Percentiles rank a stretch among this genome's conserved stretches.
Conservation (phyloP, 345 rosid genomes). For the Heritiera littoralis region DNA sequence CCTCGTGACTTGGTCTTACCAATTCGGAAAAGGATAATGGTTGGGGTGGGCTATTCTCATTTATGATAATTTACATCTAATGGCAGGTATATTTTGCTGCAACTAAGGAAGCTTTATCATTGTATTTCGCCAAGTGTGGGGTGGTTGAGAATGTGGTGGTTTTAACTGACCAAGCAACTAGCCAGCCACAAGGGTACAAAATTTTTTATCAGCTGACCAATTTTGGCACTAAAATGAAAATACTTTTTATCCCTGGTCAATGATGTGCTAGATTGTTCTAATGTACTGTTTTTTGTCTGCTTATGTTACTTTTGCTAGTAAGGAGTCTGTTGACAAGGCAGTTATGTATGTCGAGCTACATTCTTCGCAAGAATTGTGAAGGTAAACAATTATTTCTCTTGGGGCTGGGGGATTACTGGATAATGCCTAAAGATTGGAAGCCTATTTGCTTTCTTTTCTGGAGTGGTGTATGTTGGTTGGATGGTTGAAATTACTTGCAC, state of each 20-base stretch:
- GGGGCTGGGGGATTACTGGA: too few species aligned
- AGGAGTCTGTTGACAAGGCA: slow-evolving; percentile 39
- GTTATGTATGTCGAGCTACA: slow-evolving; percentile 28
- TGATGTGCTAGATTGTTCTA: not conserved
- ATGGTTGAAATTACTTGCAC: too few species aligned
- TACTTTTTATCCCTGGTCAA: not conserved
- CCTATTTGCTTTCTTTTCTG: too few species aligned
- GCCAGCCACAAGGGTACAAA: slow-evolving; percentile 32
- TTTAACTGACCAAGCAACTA: slow-evolving; percentile 34
- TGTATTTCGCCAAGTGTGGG: slow-evolving; percentile 41
- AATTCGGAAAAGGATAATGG: not conserved
- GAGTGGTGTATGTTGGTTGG: too few species aligned
- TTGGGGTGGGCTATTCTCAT: not conserved
- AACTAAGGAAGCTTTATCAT: slow-evolving; percentile 35
- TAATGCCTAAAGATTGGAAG: too few species aligned
- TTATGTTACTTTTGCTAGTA: slow-evolving; percentile 37
- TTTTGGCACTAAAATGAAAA: slow-evolving; percentile 10
- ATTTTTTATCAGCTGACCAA: slow-evolving; percentile 9
- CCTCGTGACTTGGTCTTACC: not conserved
- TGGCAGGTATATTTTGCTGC: slow-evolving; percentile 47
- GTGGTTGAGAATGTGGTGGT: slow-evolving; percentile 25
- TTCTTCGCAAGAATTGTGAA: slow-evolving; percentile 39
- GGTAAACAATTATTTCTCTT: slow-evolving; percentile 22
- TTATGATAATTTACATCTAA: not conserved
- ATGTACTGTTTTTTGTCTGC: slow-evolving; percentile 29